phyloP scores from a whole-genome alignment of 257 asterid species.

The Solanum pinnatisectum region DNA sequence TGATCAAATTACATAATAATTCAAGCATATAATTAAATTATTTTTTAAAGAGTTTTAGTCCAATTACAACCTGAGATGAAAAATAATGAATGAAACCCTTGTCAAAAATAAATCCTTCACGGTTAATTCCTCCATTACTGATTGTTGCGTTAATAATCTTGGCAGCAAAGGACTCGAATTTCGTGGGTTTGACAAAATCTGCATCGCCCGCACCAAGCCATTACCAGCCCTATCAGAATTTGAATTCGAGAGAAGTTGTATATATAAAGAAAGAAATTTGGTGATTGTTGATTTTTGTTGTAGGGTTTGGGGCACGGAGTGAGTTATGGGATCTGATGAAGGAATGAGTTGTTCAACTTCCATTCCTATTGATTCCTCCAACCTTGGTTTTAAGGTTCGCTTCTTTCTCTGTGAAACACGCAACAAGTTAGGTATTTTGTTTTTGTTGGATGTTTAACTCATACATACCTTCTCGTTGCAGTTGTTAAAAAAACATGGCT shows the following conservation, averaged over 20 bases:
- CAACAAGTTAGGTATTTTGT: background rate
- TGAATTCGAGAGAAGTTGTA: background rate
- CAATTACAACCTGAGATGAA: too few relatives aligned
- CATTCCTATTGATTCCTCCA: conserved; percentile 10
- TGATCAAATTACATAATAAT: too few relatives aligned
- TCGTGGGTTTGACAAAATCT: background rate
- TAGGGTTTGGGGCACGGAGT: background rate
- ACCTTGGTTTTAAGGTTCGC: conserved; percentile 14
- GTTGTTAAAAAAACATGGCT: conserved; percentile 1
- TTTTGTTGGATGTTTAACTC: background rate
- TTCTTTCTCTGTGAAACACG: background rate
- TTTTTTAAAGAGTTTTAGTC: too few relatives aligned
- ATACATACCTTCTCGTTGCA: background rate
- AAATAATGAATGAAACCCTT: too few relatives aligned
- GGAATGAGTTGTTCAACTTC: background rate
- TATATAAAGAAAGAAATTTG: background rate
- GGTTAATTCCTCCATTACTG: too few relatives aligned
- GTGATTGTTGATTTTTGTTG: background rate
- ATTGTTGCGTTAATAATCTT: too few relatives aligned
- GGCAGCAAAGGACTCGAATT: too few relatives aligned
- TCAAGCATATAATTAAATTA: too few relatives aligned
- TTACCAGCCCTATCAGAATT: too few relatives aligned
- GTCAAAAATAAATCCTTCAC: too few relatives aligned
- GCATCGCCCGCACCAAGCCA: background rate
- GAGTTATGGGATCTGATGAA: background rate